These are phyloP conservation scores for Tuber indicum DNA, from an alignment of 495 filamentous ascomycete species.

Conservation along the genomic window DNA sequence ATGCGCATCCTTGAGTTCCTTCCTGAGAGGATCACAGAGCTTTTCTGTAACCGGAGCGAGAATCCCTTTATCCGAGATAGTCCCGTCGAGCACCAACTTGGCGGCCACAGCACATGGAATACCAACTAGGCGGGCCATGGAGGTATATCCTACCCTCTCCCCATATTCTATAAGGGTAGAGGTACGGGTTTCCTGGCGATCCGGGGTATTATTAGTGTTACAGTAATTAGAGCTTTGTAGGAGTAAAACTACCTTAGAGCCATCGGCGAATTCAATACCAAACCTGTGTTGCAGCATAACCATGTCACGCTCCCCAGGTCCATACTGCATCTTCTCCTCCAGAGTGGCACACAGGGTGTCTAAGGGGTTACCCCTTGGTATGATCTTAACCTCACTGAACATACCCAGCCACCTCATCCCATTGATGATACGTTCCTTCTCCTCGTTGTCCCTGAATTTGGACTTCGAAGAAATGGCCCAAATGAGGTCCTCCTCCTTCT, in stretches of 20 bases:
- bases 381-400: conserved; percentile 70
- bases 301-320: conserved; percentile 73
- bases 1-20: conserved; percentile 62
- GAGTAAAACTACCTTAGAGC: conserved; percentile 43
- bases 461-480: conserved; percentile 69
- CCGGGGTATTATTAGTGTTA: conserved; percentile 12
- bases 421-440: conserved; percentile 67
- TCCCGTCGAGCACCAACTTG: conserved; percentile 77
- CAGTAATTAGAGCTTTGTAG: neutral
- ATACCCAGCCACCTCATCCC: conserved; percentile 82
- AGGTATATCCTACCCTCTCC: conserved; percentile 69
- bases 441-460: conserved; percentile 60
- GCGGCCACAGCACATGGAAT: conserved; percentile 60
- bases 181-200: conserved; percentile 62
- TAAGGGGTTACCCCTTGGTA: conserved; percentile 68
- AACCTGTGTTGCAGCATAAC: conserved; percentile 92
- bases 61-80: conserved; percentile 67
- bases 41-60: conserved; percentile 72
- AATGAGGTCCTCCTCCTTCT: conserved; percentile 59
- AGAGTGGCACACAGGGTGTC: conserved; percentile 86
- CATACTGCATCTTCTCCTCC: conserved; percentile 88
- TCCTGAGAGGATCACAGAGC: conserved; percentile 64
- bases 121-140: conserved; percentile 83
- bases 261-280: conserved; percentile 76
- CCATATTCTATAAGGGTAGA: conserved; percentile 84